Conservation (phyloP, 345 rosid species). For the Eucalyptus albens region DNA sequence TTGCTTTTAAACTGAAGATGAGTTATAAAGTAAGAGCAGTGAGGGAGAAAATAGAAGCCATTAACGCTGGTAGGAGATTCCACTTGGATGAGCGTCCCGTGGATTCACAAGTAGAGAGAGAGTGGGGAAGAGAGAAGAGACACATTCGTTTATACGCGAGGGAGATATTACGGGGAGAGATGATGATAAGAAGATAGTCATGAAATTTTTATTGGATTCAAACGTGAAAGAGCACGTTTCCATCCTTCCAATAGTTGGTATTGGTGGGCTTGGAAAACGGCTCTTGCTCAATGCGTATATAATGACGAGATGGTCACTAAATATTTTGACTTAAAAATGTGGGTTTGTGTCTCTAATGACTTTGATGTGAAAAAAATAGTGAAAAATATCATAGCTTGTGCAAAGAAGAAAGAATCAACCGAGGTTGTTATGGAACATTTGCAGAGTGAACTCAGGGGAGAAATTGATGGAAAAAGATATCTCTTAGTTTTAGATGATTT, state of each 20-base stretch:
- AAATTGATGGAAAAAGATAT: neutral
- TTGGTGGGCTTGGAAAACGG: neutral
- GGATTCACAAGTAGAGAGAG: too few relatives aligned
- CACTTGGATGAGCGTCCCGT: too few relatives aligned
- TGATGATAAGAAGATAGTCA: too few relatives aligned
- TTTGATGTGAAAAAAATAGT: neutral
- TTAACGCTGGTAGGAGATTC: too few relatives aligned
- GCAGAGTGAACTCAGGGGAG: accelerated
- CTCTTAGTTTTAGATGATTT: neutral
- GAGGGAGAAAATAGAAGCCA: too few relatives aligned
- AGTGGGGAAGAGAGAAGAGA: too few relatives aligned
- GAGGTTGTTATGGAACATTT: neutral
- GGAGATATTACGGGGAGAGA: too few relatives aligned
- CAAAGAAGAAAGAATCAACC: accelerated
- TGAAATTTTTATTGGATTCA: too few relatives aligned
- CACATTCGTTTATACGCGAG: too few relatives aligned
- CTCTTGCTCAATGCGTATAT: neutral
- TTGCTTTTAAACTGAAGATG: too few relatives aligned
- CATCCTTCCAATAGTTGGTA: neutral
- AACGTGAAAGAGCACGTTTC: too few relatives aligned
- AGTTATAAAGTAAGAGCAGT: too few relatives aligned
- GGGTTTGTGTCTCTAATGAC: neutral
- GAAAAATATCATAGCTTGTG: neutral
- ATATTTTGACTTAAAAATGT: neutral
- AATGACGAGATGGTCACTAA: neutral